Percentiles rank a stretch among this genome's conserved stretches.
phyloP scores from a whole-genome alignment of 1,284 basidiomycete genomes.

The Hypsizygus ulmarius region DNA sequence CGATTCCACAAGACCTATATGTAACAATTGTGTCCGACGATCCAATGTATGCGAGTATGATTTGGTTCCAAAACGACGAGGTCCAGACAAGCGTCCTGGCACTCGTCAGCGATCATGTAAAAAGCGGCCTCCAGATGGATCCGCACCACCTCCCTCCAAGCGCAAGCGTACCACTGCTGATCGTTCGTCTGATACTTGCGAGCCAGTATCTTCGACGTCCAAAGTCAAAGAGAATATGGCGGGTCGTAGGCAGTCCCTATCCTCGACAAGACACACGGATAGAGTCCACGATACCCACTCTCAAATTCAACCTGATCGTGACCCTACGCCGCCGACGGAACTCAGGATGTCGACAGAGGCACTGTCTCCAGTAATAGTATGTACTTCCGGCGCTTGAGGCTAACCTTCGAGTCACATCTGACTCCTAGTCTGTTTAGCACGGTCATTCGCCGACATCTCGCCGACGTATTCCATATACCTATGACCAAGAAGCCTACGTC shows the following conservation, averaged over 20 bases:
- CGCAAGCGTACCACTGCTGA: slow-evolving; percentile 49
- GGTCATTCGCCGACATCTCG: slow-evolving; percentile 24
- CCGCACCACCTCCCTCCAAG: slow-evolving; percentile 51
- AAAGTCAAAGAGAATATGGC: slow-evolving; percentile 36
- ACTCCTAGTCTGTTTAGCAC: slow-evolving; percentile 13
- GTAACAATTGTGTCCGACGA: slow-evolving; percentile 75
- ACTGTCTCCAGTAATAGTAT: slow-evolving; percentile 27
- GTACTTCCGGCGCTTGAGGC: slow-evolving; percentile 1
- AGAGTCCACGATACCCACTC: slow-evolving; percentile 21
- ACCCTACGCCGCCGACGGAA: slow-evolving; percentile 26
- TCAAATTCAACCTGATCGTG: slow-evolving; percentile 22
- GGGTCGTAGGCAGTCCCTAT: slow-evolving; percentile 29
- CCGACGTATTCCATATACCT: slow-evolving; percentile 23
- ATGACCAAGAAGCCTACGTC: slow-evolving; percentile 32
- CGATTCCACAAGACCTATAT: slow-evolving; percentile 75
- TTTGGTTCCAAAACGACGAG: slow-evolving; percentile 71
- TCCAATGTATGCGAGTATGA: slow-evolving; percentile 76
- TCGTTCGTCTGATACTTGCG: slow-evolving; percentile 30
- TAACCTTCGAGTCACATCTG: not conserved
- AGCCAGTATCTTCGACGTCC: slow-evolving; percentile 24
- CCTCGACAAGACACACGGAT: slow-evolving; percentile 24
- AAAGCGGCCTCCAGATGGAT: slow-evolving; percentile 63
- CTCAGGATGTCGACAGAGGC: slow-evolving; percentile 28
- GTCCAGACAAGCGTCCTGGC: slow-evolving; percentile 79
- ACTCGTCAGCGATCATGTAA: slow-evolving; percentile 79